A percentile compares a stretch with the other conserved stretches of the same genome.
Conservation (phyloP, 2,329 filamentous ascomycete species). For the Myriosclerotinia scirpicola region DNA sequence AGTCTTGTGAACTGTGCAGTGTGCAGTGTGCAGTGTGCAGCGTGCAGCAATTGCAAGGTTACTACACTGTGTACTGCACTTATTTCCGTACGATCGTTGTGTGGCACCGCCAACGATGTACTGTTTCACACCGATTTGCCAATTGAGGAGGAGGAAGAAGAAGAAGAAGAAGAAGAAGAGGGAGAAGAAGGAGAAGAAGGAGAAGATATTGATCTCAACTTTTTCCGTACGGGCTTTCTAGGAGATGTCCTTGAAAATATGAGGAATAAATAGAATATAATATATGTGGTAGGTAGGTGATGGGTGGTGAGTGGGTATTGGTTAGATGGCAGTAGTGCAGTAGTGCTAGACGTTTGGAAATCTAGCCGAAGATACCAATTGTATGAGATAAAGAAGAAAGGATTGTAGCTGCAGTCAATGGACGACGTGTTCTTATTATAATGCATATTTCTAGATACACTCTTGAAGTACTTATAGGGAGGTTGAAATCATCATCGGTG, state of each 20-base stretch:
- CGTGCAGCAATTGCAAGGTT: constrained; percentile 3
- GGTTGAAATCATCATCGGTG: constrained; percentile 4
- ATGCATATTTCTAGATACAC: neutral
- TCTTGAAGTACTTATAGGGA: constrained; percentile 14
- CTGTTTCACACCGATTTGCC: neutral
- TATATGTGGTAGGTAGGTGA: neutral
- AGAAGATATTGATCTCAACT: neutral
- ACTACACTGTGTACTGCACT: constrained; percentile 8
- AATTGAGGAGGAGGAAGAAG: neutral
- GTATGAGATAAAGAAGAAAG: neutral
- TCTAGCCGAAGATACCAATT: neutral
- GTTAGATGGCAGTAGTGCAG: neutral
- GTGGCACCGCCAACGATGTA: constrained; percentile 18
- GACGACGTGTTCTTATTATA: neutral
- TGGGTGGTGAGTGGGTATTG: neutral
- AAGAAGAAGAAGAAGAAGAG: neutral
- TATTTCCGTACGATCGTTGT: constrained; percentile 17
- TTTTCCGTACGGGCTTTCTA: neutral
- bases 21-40: neutral
- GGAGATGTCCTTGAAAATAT: no score
- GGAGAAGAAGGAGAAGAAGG: neutral
- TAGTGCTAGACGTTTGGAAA: constrained; percentile 8
- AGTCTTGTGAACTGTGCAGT: neutral
- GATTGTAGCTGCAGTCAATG: constrained; percentile 11
- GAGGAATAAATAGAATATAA: neutral